Percentiles rank a stretch among this genome's conserved stretches.
Conservation (phyloP, 441 rosid species). For the Erysimum pusillum region DNA sequence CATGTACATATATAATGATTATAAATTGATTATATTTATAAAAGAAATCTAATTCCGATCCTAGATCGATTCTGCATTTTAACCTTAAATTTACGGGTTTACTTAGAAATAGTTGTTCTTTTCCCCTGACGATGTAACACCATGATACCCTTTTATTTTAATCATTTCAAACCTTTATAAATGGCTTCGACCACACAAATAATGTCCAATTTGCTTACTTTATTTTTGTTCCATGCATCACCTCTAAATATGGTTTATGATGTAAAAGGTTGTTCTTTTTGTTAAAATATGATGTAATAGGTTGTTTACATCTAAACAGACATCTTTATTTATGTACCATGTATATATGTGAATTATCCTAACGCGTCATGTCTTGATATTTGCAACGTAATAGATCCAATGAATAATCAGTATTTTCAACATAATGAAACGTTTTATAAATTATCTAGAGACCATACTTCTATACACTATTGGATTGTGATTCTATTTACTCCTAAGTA, state of each 20-base stretch:
- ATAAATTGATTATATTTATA: background rate
- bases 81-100: background rate
- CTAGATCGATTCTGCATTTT: background rate
- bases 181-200: slow-evolving; percentile 38
- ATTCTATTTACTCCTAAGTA: background rate
- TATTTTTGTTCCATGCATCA: slow-evolving; percentile 32
- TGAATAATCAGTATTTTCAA: background rate
- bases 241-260: slow-evolving; percentile 37
- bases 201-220: slow-evolving; percentile 18
- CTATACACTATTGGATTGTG: slow-evolving; percentile 2
- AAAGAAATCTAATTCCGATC: background rate
- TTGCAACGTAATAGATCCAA: background rate
- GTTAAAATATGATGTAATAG: slow-evolving; percentile 30
- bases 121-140: slow-evolving; percentile 39
- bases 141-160: slow-evolving; percentile 24
- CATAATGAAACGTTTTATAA: background rate
- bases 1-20: background rate
- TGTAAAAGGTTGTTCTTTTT: slow-evolving; percentile 19
- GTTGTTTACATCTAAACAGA: slow-evolving; percentile 19
- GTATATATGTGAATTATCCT: slow-evolving; percentile 6
- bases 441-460: background rate
- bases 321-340: background rate
- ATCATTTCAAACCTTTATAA: slow-evolving; percentile 34
- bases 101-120: slow-evolving; percentile 7
- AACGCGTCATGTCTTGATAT: slow-evolving; percentile 25